Percentiles rank a stretch among this genome's conserved stretches.
These are phyloP conservation scores for Colletotrichum somersetense DNA, from an alignment of 2,329 filamentous ascomycete genomes.

Conservation along the genomic window DNA sequence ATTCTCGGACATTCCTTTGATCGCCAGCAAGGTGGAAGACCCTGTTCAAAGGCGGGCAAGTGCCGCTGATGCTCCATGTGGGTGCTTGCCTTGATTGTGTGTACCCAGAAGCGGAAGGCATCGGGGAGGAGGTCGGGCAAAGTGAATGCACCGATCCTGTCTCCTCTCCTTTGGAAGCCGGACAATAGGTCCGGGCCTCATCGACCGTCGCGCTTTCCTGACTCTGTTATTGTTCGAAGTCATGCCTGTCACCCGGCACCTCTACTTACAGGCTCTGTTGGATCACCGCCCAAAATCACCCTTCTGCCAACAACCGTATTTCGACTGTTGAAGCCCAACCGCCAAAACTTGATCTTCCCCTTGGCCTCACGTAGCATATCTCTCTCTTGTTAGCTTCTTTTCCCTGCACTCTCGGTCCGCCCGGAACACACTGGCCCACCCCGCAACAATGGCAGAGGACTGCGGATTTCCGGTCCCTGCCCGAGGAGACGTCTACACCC, in stretches of 20 bases:
- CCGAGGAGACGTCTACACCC: slow-evolving; percentile 19
- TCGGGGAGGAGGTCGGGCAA: not conserved
- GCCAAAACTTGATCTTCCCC: not conserved
- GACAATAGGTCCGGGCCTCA: not conserved
- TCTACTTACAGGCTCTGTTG: not conserved
- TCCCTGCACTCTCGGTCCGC: not conserved
- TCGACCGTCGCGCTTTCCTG: no score
- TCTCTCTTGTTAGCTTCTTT: not conserved
- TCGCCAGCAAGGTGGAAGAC: not conserved
- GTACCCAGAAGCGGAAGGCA: not conserved
- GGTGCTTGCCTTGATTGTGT: not conserved
- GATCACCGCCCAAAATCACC: not conserved
- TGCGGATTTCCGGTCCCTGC: slow-evolving; percentile 13
- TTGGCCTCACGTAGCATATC: not conserved
- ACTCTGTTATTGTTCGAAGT: not conserved
- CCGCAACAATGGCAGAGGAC: not conserved
- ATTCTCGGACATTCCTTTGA: not conserved
- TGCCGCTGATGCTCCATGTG: not conserved
- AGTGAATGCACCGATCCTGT: not conserved
- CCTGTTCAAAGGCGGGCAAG: not conserved
- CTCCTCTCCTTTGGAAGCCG: not conserved
- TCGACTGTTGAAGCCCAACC: not conserved
- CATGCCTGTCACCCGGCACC: not conserved
- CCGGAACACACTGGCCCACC: not conserved
- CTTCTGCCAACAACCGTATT: not conserved